phyloP scores from a whole-genome alignment of 176 grass and related monocot species.

The Aegilops sharonensis region DNA sequence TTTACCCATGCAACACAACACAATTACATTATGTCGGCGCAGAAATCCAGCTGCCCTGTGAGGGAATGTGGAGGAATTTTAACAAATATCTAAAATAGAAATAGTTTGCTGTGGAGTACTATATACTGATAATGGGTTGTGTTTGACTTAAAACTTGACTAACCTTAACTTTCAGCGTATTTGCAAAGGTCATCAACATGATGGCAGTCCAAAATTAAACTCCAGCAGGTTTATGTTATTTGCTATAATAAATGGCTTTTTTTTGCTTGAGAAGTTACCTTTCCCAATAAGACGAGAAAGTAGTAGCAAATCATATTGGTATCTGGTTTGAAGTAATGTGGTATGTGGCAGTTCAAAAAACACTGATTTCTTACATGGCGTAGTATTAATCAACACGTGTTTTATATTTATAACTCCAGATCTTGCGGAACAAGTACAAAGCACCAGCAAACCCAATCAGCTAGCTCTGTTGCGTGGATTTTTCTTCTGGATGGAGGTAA shows the following conservation, averaged over 20 bases:
- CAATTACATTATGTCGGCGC: not conserved
- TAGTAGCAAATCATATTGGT: not conserved
- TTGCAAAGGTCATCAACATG: not conserved
- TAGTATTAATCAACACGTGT: not conserved
- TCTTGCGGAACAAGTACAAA: conserved; percentile 38
- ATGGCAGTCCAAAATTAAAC: not conserved
- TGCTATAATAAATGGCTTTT: not conserved
- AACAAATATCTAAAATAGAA: not conserved
- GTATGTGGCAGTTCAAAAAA: conserved; percentile 11
- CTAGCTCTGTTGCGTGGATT: conserved; percentile 74
- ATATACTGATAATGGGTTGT: conserved; percentile 9
- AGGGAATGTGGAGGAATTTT: too few relatives aligned
- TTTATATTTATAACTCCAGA: conserved; percentile 41
- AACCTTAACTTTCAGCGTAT: conserved; percentile 13
- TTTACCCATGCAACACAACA: not conserved
- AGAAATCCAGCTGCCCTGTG: not conserved
- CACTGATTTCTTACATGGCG: not conserved
- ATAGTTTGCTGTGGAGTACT: not conserved
- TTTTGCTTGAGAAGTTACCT: conserved; percentile 23
- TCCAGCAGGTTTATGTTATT: not conserved
- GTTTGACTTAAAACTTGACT: conserved; percentile 6
- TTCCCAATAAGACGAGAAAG: not conserved
- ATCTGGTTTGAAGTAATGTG: not conserved
- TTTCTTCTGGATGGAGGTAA: conserved; percentile 78
- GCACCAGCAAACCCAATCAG: conserved; percentile 14